Base-by-base conservation (phyloP, 176 grass and related monocot genomes). In the Rhipidocladum racemiflorum region DNA sequence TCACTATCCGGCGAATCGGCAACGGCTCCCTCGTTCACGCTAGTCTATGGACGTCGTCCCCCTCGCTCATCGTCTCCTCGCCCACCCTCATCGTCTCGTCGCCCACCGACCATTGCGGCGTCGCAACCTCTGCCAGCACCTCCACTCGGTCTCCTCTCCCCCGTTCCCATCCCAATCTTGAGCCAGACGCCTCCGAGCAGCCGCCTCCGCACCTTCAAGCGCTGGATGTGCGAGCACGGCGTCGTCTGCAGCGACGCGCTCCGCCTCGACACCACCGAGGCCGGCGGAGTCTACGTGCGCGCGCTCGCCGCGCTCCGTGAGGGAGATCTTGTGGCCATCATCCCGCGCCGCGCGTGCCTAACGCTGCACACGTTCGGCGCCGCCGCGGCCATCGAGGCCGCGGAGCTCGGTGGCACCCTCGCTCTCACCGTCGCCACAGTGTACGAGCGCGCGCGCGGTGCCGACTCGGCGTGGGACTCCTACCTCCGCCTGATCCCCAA, bases 241-340 rank as follows among this genome's bases (percentile, higher is more conserved):
- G 65, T 98, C 76, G 92, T 89, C 63, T 95, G 88, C 85, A 91
- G 88, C 92, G 92, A 95, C 81, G 95, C 95, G 18, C 84, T 98
- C 65, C 44, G 83, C 43, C 86, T 98, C 40, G 75, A 72, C 38
- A 88, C 87, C 65, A 46, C 66, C 39, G 51, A 74, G 36, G 32
- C 57, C 44, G 82, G 57, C 20, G 92, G 89, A 35, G 82, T 98
- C 56, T 91, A 88, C 53, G 90, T 98, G 34, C 45, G 79, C 10
- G 82, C 95, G 15, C 15, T 90, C 32, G 72, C 90, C 17, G 85
- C 81, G 46, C 87, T 98, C 65, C 61, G 17, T 0, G 87, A 93
- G 49, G 92, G 92, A 2, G 95, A 98, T 61, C 79, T 98, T 29
- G 86, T 98, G 1, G 88, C 88, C 71, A 95, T 90, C 21, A 95